These are phyloP conservation scores for Sporothrix phasma DNA, from an alignment of 2,329 filamentous ascomycete genomes.

Conservation along the genomic window DNA sequence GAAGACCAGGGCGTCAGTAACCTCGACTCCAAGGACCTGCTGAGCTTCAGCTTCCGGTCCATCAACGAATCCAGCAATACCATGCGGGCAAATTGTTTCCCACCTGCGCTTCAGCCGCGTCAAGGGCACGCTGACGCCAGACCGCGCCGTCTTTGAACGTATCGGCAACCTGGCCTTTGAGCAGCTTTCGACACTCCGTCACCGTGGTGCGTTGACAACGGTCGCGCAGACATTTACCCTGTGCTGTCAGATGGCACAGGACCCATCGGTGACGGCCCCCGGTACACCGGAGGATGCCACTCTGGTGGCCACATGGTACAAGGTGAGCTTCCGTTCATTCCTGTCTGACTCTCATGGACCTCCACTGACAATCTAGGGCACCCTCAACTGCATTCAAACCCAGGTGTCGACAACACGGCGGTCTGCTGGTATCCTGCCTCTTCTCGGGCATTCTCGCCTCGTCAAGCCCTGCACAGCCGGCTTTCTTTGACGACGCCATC, in stretches of 20 bases:
- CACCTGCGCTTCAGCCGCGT: constrained; percentile 41
- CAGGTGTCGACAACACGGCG: constrained; percentile 77
- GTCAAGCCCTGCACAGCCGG: constrained; percentile 44
- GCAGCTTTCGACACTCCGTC: constrained; percentile 72
- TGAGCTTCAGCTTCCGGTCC: constrained; percentile 92
- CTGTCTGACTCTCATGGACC: neutral
- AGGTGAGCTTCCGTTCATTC: constrained; percentile 32
- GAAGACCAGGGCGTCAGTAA: constrained; percentile 50
- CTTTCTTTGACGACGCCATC: constrained; percentile 57
- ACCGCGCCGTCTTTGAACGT: constrained; percentile 46
- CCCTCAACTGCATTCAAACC: constrained; percentile 59
- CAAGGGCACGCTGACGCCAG: constrained; percentile 37
- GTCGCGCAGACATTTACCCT: constrained; percentile 79
- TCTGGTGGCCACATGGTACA: constrained; percentile 61
- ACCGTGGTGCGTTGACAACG: constrained; percentile 87
- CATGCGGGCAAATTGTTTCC: constrained; percentile 50
- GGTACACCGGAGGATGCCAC: constrained; percentile 28
- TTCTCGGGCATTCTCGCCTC: constrained; percentile 71
- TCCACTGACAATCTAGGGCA: constrained; percentile 36
- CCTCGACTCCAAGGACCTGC: constrained; percentile 72
- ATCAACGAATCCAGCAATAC: constrained; percentile 87
- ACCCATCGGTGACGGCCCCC: constrained; percentile 28
- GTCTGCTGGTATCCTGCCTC: constrained; percentile 78
- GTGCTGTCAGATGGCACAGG: constrained; percentile 60
- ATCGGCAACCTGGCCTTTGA: constrained; percentile 69